Evolutionary conservation across 1,139 yeast species (phyloP).

Genomic region (Starmera stellimalicola): DNA sequence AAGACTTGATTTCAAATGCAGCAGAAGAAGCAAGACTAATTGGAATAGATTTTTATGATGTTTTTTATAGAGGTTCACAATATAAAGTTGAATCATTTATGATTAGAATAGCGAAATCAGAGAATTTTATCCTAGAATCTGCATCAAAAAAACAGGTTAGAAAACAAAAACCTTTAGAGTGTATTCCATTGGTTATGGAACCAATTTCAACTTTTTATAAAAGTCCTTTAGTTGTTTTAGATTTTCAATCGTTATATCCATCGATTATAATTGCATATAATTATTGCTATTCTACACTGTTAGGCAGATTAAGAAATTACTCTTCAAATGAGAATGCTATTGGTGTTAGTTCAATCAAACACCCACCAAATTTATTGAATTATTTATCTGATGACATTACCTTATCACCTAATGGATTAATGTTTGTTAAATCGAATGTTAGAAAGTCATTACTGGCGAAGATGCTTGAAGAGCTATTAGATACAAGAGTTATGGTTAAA

Average conservation of each 20-base stretch:
- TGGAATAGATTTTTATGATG: constrained; percentile 86
- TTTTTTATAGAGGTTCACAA: constrained; percentile 85
- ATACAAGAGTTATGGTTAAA: constrained; percentile 72
- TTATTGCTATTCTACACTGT: constrained; percentile 79
- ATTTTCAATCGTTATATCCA: constrained; percentile 90
- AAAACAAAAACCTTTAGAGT: constrained; percentile 77
- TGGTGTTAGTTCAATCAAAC: constrained; percentile 39
- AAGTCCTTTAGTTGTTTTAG: constrained; percentile 82
- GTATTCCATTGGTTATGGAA: constrained; percentile 86
- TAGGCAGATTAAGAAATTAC: constrained; percentile 59
- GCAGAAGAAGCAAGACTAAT: constrained; percentile 79
- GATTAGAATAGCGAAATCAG: constrained; percentile 63
- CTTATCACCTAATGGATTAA: constrained; percentile 80
- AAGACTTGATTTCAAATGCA: constrained; percentile 61
- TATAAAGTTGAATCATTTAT: constrained; percentile 84
- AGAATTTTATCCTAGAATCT: constrained; percentile 62
- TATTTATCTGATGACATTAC: constrained; percentile 44
- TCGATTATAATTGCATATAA: constrained; percentile 88
- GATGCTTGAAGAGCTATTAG: constrained; percentile 77
- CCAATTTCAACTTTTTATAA: constrained; percentile 80
- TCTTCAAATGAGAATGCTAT: constrained; percentile 37
- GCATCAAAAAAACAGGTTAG: constrained; percentile 80
- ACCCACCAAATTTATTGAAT: constrained; percentile 51
- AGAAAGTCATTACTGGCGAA: constrained; percentile 71
- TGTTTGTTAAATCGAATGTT: constrained; percentile 57